Conservation (phyloP, 1,284 basidiomycete genomes). For the Melanopsichium pennsylvanicum region DNA sequence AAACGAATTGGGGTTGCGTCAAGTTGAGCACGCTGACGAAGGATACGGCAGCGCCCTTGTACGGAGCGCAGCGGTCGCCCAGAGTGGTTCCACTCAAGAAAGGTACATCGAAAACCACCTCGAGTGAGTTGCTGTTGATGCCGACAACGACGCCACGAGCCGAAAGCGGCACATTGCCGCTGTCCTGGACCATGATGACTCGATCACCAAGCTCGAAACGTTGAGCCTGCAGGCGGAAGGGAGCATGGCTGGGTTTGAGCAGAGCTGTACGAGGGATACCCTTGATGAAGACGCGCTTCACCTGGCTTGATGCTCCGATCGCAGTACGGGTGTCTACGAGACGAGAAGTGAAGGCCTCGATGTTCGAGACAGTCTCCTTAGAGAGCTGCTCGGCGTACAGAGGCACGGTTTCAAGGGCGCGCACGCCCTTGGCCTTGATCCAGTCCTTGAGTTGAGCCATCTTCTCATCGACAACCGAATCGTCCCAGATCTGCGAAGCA, state of each 20-base stretch:
- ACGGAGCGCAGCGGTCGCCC: conserved; percentile 69
- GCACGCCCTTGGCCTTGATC: conserved; percentile 85
- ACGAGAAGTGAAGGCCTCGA: conserved; percentile 78
- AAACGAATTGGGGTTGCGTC: conserved; percentile 58
- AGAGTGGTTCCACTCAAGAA: conserved; percentile 93
- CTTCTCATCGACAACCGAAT: conserved; percentile 73
- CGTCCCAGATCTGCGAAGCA: conserved; percentile 77
- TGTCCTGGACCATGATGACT: conserved; percentile 92
- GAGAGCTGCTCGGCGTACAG: conserved; percentile 89
- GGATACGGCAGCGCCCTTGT: conserved; percentile 50
- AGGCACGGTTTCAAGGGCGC: conserved; percentile 90
- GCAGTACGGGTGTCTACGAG: conserved; percentile 66
- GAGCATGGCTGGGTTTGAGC: conserved; percentile 88
- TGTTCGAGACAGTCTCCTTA: conserved; percentile 69
- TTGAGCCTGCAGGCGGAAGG: conserved; percentile 89
- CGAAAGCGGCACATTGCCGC: conserved; percentile 86
- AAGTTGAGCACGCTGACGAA: conserved; percentile 61
- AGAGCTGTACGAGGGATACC: conserved; percentile 92
- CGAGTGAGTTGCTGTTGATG: conserved; percentile 79
- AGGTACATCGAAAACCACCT: conserved; percentile 94
- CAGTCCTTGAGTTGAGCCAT: conserved; percentile 83
- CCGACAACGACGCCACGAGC: conserved; percentile 94
- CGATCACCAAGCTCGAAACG: conserved; percentile 91
- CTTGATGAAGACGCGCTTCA: conserved; percentile 89
- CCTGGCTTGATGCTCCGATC: conserved; percentile 73